Base-by-base conservation (phyloP, 2,329 filamentous ascomycete species). In the Fusarium heterosporum region DNA sequence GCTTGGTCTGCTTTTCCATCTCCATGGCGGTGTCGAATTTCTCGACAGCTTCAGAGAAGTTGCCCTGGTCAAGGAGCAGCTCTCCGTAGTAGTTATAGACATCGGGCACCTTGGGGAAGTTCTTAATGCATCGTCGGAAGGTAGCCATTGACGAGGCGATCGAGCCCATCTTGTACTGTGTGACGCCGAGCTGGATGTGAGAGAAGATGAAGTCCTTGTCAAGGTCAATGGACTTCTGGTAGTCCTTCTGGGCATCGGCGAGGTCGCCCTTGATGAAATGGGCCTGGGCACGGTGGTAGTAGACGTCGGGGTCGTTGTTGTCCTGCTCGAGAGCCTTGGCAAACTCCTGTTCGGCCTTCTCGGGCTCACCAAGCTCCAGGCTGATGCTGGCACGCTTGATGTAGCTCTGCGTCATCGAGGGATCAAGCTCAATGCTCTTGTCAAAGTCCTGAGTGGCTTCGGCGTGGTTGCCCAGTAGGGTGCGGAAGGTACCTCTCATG, bases 11-110 rank as follows among this genome's bases (percentile, higher is more conserved):
- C 84, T 96, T 96, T 87, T 99, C 96, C 90, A 98, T 95, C 77
- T 98, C 94, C 70, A 98, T 94, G n/a, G 96, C 96, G 26, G 90
- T 96, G 78, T 99, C 96, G 75, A 99, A 99, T 82, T 97, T 97
- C 82, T 97, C 92, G 67, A 99, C 93, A 26, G 96, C 96, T 78
- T 99, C 95, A 60, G 92, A 85, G 81, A 90, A 98, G 80, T 97
- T 97, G 80, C 93, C 90, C 84, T 98, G 96, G 83, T 99, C 96
- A 53, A 99, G 89, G 58, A 99, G 86, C 56, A 99, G 87, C 83
- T 99, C 96, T 74, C 96, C 96, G 75, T 97, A 98, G 87, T 99
- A 99, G 86, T 99, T 99, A 86, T 98, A 99, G 39, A 98, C 96
- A 76, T 99, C 96, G 8, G 95, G 94, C 12, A 97, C 93, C 77